phyloP scores from a whole-genome alignment of 257 asterid genomes.

The Solanum bulbocastanum region DNA sequence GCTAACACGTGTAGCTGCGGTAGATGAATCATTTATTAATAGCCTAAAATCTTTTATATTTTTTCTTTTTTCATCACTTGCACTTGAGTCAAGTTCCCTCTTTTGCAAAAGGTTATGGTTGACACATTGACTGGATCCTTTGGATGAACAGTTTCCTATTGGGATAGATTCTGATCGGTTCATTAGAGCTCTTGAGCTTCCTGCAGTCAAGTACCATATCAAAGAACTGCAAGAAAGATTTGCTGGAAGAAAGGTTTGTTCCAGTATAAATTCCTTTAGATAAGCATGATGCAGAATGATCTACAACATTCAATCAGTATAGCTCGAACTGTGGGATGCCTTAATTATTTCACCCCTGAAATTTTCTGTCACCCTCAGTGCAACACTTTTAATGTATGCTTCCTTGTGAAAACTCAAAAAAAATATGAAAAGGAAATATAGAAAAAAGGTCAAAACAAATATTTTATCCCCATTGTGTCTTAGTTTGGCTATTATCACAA shows the following conservation, averaged over 20 bases:
- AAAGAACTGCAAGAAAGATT: conserved; percentile 75
- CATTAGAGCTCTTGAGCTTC: conserved; percentile 76
- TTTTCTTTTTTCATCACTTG: neutral
- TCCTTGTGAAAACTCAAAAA: neutral
- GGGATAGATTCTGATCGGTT: conserved; percentile 93
- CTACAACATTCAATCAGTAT: neutral
- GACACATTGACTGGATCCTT: neutral
- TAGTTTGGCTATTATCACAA: neutral
- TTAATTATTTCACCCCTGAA: neutral
- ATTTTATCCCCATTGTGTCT: neutral
- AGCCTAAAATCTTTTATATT: neutral
- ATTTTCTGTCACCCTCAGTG: neutral
- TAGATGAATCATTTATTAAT: conserved; percentile 11
- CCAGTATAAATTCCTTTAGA: neutral
- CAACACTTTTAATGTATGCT: neutral
- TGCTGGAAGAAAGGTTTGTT: conserved; percentile 66
- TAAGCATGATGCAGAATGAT: neutral
- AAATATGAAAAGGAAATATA: neutral
- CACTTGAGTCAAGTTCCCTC: neutral
- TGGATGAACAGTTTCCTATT: conserved; percentile 73
- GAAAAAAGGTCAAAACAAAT: neutral
- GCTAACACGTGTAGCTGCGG: conserved; percentile 93
- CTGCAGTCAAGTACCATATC: conserved; percentile 59
- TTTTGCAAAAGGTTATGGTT: conserved; percentile 2
- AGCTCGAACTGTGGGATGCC: neutral